These are phyloP conservation scores for Amylocystis lapponica DNA, from an alignment of 768 basidiomycete genomes.

Conservation along the genomic window DNA sequence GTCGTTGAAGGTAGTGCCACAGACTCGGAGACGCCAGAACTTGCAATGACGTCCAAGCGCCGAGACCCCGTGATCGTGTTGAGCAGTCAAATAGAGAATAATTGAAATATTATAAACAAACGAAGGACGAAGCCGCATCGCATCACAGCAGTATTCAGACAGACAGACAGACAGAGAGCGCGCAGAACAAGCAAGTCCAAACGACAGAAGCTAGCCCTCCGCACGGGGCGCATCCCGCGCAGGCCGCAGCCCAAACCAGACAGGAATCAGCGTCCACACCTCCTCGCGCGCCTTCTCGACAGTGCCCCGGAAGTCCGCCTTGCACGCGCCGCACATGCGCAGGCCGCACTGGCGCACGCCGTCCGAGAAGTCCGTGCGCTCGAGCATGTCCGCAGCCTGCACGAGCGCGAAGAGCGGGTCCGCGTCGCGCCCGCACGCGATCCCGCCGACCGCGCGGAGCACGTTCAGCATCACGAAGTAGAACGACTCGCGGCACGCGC, in stretches of 20 bases:
- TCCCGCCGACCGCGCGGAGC: slow-evolving; percentile 63
- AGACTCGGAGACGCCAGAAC: too few species aligned
- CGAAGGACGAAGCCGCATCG: too few species aligned
- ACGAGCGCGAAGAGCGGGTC: slow-evolving; percentile 66
- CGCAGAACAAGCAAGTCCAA: too few species aligned
- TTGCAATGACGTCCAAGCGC: too few species aligned
- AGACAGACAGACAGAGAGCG: too few species aligned
- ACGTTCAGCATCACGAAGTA: slow-evolving; percentile 74
- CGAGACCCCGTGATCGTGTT: too few species aligned
- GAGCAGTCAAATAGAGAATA: too few species aligned
- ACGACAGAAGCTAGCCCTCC: too few species aligned
- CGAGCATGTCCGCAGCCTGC: slow-evolving; percentile 69
- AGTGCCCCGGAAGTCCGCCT: slow-evolving; percentile 39
- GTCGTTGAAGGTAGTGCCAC: too few species aligned
- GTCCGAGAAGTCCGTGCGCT: slow-evolving; percentile 64
- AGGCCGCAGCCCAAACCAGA: slow-evolving; percentile 65
- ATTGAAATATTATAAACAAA: too few species aligned
- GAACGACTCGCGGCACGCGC: slow-evolving; percentile 60
- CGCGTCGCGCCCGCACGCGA: slow-evolving; percentile 66
- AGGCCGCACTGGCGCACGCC: slow-evolving; percentile 49
- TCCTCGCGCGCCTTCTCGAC: slow-evolving; percentile 46
- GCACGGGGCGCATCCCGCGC: too few species aligned
- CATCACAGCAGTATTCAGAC: too few species aligned
- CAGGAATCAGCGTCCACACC: slow-evolving; percentile 56
- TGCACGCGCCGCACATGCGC: slow-evolving; percentile 47